Conservation (phyloP, 2,329 filamentous ascomycete genomes). For the Fonsecaea monophora region DNA sequence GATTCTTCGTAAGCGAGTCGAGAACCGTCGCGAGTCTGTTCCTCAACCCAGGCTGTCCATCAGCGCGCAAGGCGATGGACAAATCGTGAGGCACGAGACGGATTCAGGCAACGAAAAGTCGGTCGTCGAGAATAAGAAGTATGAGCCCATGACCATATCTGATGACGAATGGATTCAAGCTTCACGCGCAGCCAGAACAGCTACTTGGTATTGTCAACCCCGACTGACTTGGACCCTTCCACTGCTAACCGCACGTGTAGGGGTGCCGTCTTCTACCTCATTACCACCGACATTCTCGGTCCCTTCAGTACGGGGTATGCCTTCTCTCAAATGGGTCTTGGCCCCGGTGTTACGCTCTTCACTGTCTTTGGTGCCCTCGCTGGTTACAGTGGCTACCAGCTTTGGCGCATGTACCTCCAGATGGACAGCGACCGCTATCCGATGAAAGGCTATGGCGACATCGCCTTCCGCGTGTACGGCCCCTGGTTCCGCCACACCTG, state of each 20-base stretch:
- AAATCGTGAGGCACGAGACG: constrained; percentile 23
- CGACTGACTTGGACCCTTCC: background rate
- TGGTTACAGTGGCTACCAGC: constrained; percentile 47
- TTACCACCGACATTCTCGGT: constrained; percentile 51
- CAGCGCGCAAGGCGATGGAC: constrained; percentile 29
- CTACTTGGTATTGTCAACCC: constrained; percentile 45
- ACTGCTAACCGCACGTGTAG: constrained; percentile 14
- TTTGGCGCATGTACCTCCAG: constrained; percentile 52
- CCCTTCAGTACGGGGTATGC: constrained; percentile 41
- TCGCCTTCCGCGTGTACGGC: constrained; percentile 51
- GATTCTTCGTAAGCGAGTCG: constrained; percentile 32
- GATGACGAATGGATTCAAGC: constrained; percentile 59
- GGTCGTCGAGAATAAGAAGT: constrained; percentile 32
- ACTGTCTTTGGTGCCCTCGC: constrained; percentile 42
- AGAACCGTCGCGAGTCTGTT: constrained; percentile 20
- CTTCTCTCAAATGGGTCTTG: constrained; percentile 33
- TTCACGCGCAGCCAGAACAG: constrained; percentile 55
- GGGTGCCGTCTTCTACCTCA: constrained; percentile 45
- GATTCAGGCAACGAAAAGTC: constrained; percentile 33
- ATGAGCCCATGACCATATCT: constrained; percentile 42
- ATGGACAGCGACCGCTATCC: constrained; percentile 52
- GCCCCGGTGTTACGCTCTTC: constrained; percentile 40
- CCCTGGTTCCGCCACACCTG: constrained; percentile 46
- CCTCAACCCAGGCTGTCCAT: constrained; percentile 27
- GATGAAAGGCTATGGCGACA: constrained; percentile 50